Percentiles rank a stretch among this genome's conserved stretches.
Conservation (phyloP, 179 eudicot species). For the Silene coronaria region DNA sequence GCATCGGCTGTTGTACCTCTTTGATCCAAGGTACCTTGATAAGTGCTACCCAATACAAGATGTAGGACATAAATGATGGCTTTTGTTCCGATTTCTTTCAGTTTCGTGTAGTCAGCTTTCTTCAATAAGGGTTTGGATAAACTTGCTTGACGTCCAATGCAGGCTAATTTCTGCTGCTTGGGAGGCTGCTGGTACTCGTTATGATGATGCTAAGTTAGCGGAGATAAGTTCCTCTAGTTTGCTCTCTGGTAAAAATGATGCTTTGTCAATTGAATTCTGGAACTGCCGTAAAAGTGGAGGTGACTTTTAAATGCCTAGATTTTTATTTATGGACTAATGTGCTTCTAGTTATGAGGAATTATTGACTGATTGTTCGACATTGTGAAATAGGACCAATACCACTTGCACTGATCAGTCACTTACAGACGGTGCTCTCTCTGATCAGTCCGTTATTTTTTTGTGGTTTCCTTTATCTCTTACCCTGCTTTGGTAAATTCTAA, state of each 20-base stretch:
- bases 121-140: not conserved
- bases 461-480: not conserved
- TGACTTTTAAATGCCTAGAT: constrained; percentile 17
- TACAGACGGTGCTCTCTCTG: constrained; percentile 49
- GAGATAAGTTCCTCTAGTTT: constrained; percentile 47
- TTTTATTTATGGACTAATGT: not conserved
- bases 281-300: constrained; percentile 69
- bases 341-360: not conserved
- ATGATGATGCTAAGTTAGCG: constrained; percentile 54
- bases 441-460: not conserved
- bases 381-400: constrained; percentile 45
- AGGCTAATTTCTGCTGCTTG: constrained; percentile 71
- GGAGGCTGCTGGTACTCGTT: constrained; percentile 68
- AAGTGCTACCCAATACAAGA: not conserved
- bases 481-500: constrained; percentile 7
- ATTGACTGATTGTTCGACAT: constrained; percentile 18
- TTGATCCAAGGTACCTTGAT: constrained; percentile 45
- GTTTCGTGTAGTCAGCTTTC: not conserved
- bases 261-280: constrained; percentile 51
- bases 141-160: constrained; percentile 16
- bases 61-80: not conserved
- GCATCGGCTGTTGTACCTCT: constrained; percentile 47
- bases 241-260: constrained; percentile 34
- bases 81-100: not conserved
- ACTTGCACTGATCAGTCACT: constrained; percentile 42